Conservation (phyloP, 176 grass and related monocot genomes). For the Typha latifolia region DNA sequence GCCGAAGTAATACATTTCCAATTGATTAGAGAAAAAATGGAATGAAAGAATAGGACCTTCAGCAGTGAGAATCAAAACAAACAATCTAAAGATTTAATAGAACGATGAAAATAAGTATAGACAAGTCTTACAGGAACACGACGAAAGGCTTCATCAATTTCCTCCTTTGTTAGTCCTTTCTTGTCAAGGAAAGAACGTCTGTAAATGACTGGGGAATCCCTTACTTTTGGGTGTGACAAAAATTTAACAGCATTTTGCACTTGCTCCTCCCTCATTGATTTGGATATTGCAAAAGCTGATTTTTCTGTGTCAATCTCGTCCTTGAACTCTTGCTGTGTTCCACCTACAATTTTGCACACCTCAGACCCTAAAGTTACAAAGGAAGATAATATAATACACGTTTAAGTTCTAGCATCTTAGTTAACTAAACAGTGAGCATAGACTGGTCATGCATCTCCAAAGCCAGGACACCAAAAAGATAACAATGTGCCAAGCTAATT, state of each 20-base stretch:
- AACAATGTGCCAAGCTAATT: not conserved
- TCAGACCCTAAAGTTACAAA: not conserved
- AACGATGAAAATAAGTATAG: not conserved
- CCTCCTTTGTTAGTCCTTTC: slow-evolving; percentile 70
- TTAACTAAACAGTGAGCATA: too few species aligned
- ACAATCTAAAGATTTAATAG: not conserved
- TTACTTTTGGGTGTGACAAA: slow-evolving; percentile 87
- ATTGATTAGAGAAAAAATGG: not conserved
- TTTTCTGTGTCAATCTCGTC: slow-evolving; percentile 11
- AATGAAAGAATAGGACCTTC: slow-evolving; percentile 1
- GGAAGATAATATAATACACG: too few species aligned
- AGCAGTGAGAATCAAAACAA: not conserved
- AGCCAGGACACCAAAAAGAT: not conserved
- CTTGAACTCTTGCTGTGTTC: not conserved
- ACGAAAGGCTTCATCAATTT: slow-evolving; percentile 84
- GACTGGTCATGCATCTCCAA: not conserved
- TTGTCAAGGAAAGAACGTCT: slow-evolving; percentile 81
- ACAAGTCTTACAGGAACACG: slow-evolving; percentile 56
- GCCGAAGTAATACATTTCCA: slow-evolving; percentile 16
- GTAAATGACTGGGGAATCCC: slow-evolving; percentile 48
- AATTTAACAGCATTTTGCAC: slow-evolving; percentile 79
- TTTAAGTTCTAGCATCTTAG: too few species aligned
- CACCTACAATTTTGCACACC: not conserved
- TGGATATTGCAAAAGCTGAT: slow-evolving; percentile 25
- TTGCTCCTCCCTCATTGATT: slow-evolving; percentile 60